Evolutionary conservation across 148 eudicot species (phyloP).

Genomic region (Polygonum aviculare): DNA sequence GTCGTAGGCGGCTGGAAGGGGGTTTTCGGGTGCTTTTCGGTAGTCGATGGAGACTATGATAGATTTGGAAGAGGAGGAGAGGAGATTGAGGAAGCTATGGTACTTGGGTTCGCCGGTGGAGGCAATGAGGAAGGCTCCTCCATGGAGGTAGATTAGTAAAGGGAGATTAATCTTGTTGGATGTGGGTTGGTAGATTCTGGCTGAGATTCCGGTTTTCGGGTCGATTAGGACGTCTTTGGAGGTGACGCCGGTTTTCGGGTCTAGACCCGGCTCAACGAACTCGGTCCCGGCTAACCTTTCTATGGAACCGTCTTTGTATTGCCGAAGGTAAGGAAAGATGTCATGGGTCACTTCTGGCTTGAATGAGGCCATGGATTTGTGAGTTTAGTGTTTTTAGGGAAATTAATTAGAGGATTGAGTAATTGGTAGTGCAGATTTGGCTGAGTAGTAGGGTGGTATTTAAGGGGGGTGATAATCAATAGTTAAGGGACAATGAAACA

Average conservation of each 20-base stretch:
- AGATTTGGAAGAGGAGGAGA: slow-evolving; percentile 24
- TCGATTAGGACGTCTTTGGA: neutral
- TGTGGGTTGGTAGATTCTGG: neutral
- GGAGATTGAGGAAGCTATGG: slow-evolving; percentile 37
- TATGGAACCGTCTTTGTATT: slow-evolving; percentile 41
- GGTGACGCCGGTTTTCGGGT: slow-evolving; percentile 23
- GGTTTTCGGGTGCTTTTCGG: slow-evolving; percentile 44
- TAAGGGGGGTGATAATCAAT: neutral
- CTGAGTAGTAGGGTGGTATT: neutral
- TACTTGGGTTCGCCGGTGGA: slow-evolving; percentile 25
- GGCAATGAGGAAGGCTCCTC: slow-evolving; percentile 8
- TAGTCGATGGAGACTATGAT: slow-evolving; percentile 39
- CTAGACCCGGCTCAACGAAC: slow-evolving; percentile 23
- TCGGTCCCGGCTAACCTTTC: slow-evolving; percentile 34
- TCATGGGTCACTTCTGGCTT: slow-evolving; percentile 16
- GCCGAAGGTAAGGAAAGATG: slow-evolving; percentile 41
- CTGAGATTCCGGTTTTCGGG: neutral
- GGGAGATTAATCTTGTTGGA: neutral
- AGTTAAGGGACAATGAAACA: neutral
- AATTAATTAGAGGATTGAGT: too few species aligned
- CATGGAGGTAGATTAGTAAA: slow-evolving; percentile 6
- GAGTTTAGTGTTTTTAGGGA: neutral
- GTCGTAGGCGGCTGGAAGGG: slow-evolving; percentile 42
- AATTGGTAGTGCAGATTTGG: too few species aligned
- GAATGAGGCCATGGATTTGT: neutral